These are phyloP conservation scores for Saccharomycopsis hybrid DNA, from an alignment of 1,139 yeast species.

Conservation along the genomic window DNA sequence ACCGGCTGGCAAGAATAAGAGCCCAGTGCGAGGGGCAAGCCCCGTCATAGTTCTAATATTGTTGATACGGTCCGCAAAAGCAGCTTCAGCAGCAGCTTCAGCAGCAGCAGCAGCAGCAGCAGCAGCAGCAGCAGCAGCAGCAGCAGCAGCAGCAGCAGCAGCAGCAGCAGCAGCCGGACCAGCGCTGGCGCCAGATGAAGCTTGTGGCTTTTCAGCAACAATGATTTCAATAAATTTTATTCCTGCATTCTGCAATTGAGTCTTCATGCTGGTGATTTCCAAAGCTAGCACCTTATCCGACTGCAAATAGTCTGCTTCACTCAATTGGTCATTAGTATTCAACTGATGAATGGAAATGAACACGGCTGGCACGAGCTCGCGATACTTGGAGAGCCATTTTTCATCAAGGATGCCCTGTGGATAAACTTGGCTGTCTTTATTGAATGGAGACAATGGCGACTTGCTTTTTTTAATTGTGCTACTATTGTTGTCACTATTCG, in stretches of 20 bases:
- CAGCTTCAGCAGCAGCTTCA: conserved; percentile 26
- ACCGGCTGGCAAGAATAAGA: conserved; percentile 36
- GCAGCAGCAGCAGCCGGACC: conserved; percentile 25
- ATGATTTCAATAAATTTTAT: conserved; percentile 29
- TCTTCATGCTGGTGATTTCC: conserved; percentile 32
- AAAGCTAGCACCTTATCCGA: conserved; percentile 30
- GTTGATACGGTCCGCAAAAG: conserved; percentile 33
- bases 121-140: conserved; percentile 22
- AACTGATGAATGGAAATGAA: conserved; percentile 38
- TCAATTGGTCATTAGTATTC: conserved; percentile 23
- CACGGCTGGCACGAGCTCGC: conserved; percentile 36
- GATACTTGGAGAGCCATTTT: conserved; percentile 47
- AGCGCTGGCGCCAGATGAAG: conserved; percentile 23
- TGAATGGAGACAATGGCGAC: conserved; percentile 34
- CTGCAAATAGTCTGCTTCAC: conserved; percentile 24
- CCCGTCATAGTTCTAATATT: conserved; percentile 36
- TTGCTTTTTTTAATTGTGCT: conserved; percentile 18
- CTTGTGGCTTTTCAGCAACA: conserved; percentile 26
- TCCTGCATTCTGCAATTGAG: conserved; percentile 29
- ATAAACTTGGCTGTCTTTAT: conserved; percentile 31
- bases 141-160: conserved; percentile 27
- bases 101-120: too few species aligned
- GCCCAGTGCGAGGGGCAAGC: conserved; percentile 37
- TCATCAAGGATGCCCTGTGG: conserved; percentile 38
- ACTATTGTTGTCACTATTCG: conserved; percentile 18